phyloP scores from a whole-genome alignment of 2,329 filamentous ascomycete species.

The Colletotrichum trifolii region DNA sequence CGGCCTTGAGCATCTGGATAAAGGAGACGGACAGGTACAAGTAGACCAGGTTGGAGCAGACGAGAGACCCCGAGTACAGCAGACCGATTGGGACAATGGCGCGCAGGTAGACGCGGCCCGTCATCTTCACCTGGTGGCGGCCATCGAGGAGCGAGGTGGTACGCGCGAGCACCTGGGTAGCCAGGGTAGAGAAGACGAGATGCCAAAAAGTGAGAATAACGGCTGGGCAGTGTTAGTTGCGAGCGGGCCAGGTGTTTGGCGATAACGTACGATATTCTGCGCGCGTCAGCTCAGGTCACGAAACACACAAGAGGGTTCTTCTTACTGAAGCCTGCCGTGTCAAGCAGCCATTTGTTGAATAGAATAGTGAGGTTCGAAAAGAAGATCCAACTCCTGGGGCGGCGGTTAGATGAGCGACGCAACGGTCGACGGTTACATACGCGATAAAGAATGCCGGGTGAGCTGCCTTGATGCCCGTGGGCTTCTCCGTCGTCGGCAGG shows the following conservation, averaged over 20 bases:
- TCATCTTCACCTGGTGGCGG: conserved; percentile 71
- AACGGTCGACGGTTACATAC: conserved; percentile 40
- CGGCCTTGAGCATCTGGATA: conserved; percentile 79
- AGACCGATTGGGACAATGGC: conserved; percentile 75
- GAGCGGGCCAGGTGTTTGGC: conserved; percentile 3
- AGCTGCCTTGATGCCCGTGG: conserved; percentile 27
- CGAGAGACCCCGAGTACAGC: conserved; percentile 73
- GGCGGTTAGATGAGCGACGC: conserved; percentile 10
- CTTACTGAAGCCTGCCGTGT: conserved; percentile 80
- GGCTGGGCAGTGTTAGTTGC: conserved; percentile 45
- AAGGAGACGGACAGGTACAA: conserved; percentile 75
- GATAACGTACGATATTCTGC: conserved; percentile 57
- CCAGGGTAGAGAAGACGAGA: conserved; percentile 72
- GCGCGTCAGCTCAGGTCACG: conserved; percentile 36
- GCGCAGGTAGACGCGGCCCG: conserved; percentile 67
- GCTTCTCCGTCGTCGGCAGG: conserved; percentile 41
- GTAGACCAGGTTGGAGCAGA: conserved; percentile 76
- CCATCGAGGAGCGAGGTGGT: conserved; percentile 72
- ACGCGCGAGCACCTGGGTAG: conserved; percentile 73
- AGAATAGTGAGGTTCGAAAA: conserved; percentile 87
- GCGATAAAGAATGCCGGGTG: conserved; percentile 47
- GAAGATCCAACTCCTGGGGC: conserved; percentile 78
- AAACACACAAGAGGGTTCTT: conserved; percentile 48
- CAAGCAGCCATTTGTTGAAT: conserved; percentile 92
- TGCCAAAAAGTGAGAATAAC: conserved; percentile 76